Conservation (phyloP, 306 rosid species). For the Mucuna pruriens region DNA sequence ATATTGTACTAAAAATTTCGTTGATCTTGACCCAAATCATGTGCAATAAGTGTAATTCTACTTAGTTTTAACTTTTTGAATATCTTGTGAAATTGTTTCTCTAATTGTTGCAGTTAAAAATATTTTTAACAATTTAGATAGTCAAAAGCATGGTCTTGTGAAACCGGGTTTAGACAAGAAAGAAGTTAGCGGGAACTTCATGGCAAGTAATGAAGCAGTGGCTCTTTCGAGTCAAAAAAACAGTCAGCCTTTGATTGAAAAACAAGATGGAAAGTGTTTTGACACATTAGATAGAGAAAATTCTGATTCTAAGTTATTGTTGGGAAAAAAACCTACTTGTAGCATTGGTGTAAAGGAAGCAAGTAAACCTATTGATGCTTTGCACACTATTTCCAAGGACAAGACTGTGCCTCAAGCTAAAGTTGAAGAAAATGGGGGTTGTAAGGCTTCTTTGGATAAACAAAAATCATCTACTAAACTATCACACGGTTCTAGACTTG, state of each 20-base stretch:
- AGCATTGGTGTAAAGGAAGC: conserved; percentile 11
- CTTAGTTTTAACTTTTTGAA: conserved; percentile 31
- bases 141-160: conserved; percentile 45
- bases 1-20: neutral
- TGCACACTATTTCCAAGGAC: neutral
- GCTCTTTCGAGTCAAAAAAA: conserved; percentile 40
- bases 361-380: conserved; percentile 1
- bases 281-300: conserved; percentile 39
- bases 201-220: conserved; percentile 40
- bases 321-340: conserved; percentile 43
- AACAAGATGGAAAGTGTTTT: conserved; percentile 27
- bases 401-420: conserved; percentile 16
- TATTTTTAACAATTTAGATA: conserved; percentile 68
- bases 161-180: conserved; percentile 51
- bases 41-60: conserved; percentile 26
- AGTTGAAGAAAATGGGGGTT: conserved; percentile 32
- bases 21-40: conserved; percentile 1
- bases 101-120: conserved; percentile 71
- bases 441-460: conserved; percentile 34
- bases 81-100: conserved; percentile 47
- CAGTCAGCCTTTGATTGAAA: conserved; percentile 39
- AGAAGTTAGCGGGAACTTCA: conserved; percentile 40
- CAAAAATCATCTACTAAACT: conserved; percentile 39
- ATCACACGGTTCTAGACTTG: conserved; percentile 1
- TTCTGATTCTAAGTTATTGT: conserved; percentile 41